Percentiles rank a stretch among this genome's conserved stretches.
Evolutionary conservation across 1,139 yeast species (phyloP).

Genomic region (Pichia sp.): DNA sequence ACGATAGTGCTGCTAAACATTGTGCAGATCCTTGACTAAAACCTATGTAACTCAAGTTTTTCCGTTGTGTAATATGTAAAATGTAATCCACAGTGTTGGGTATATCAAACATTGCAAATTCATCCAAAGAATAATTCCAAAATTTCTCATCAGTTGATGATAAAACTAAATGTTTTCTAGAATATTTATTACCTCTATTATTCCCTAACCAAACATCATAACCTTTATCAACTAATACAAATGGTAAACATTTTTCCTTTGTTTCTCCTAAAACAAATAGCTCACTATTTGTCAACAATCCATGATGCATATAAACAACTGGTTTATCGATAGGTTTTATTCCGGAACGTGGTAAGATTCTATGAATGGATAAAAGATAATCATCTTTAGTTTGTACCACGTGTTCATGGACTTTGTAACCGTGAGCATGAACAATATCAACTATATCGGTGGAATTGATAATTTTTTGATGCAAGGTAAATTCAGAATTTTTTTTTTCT

Average conservation of each 20-base stretch:
- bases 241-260: constrained; percentile 49
- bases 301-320: constrained; percentile 42
- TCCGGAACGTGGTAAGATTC: constrained; percentile 22
- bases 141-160: constrained; percentile 46
- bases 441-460: constrained; percentile 47
- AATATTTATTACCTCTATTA: constrained; percentile 83
- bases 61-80: constrained; percentile 37
- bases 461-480: constrained; percentile 18
- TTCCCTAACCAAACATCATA: constrained; percentile 90
- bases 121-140: constrained; percentile 83
- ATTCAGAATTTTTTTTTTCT: background rate
- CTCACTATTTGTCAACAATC: constrained; percentile 42
- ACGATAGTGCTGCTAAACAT: constrained; percentile 38
- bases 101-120: constrained; percentile 75
- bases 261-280: constrained; percentile 38
- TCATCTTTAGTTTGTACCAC: constrained; percentile 49
- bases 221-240: constrained; percentile 66
- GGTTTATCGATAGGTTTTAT: constrained; percentile 11
- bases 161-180: constrained; percentile 34
- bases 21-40: constrained; percentile 46
- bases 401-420: constrained; percentile 66
- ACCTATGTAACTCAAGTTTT: constrained; percentile 35
- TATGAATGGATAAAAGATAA: constrained; percentile 38
- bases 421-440: constrained; percentile 58
- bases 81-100: constrained; percentile 69